Evolutionary conservation across 2,329 filamentous ascomycete species (phyloP), one percentile per base, ranked within the genome.

Genomic region (Colletotrichum noveboracense): DNA sequence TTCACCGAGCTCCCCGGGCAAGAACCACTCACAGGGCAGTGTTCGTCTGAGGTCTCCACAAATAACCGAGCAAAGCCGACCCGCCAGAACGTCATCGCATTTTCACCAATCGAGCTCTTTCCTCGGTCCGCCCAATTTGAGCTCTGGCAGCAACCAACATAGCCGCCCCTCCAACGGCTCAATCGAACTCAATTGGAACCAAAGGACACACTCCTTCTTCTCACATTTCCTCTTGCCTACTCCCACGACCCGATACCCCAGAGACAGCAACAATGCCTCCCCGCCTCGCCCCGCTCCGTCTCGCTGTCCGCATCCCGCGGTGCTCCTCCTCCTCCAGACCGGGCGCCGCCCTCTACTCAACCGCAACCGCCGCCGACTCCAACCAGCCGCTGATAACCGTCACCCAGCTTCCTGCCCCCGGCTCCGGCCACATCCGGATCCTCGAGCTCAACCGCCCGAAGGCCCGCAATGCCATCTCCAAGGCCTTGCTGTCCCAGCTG

Each of bases 401-500:
- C 78, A 93, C 92, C 76, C 92, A 94, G 84, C 86, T 98, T 65
- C 93, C 94, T 58, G 94, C 96, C 4, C 93, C 95, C 1, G 91
- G 93, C 81, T 92, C 92, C 21, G 97, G 96, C 78, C 94, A 94
- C 86, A 97, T 98, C 85, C 93, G 95, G 75, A 90, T 98, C 78
- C 92, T 98, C 72, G 94, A 96, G 77, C 91, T 99, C 79, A 97
- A 98, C 86, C 91, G 96, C 6, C 96, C 96, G 1, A 85, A 91
- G 10, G 94, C 96, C 43, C 94, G 96, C 81, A 99, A 99, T 85
- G 97, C 97, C 79, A 94, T 99, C 82, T 98, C 96, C 1, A 90
- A 89, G 74, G 91, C 93, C 73, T 89, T 99, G 48, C 90, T 99
- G 67, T 86, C 91, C 6, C 90, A 93, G 64, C 89, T 99, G 73